Evolutionary conservation across 2,329 filamentous ascomycete species (phyloP).

Genomic region (Botrytis fabae): DNA sequence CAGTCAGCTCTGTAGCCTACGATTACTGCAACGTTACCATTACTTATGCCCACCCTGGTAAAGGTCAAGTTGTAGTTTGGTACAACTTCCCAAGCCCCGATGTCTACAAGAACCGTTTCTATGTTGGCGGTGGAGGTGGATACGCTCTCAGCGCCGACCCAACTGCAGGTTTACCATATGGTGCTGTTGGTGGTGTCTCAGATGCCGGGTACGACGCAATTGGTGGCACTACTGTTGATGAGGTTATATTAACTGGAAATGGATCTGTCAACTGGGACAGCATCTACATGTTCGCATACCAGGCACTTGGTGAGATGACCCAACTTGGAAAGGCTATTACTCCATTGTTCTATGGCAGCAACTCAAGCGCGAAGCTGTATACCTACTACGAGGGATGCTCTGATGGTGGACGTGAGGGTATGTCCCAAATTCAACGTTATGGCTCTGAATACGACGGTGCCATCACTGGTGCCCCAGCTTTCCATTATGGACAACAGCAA

Average conservation of each 20-base stretch:
- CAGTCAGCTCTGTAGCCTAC: constrained; percentile 38
- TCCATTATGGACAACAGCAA: constrained; percentile 49
- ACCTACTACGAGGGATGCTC: constrained; percentile 46
- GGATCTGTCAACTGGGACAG: constrained; percentile 40
- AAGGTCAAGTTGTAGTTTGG: constrained; percentile 42
- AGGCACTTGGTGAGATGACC: constrained; percentile 43
- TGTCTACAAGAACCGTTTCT: constrained; percentile 48
- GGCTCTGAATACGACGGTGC: constrained; percentile 48
- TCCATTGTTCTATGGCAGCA: constrained; percentile 44
- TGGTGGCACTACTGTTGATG: constrained; percentile 42
- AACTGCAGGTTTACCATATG: constrained; percentile 47
- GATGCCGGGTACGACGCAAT: constrained; percentile 53
- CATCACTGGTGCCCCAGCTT: constrained; percentile 49
- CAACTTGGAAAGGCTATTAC: constrained; percentile 48
- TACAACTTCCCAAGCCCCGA: constrained; percentile 48
- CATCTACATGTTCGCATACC: constrained; percentile 45
- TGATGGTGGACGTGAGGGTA: constrained; percentile 52
- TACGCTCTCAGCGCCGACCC: constrained; percentile 44
- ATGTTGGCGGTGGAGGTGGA: constrained; percentile 50
- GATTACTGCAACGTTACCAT: constrained; percentile 51
- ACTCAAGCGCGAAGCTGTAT: constrained; percentile 25
- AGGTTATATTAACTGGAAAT: constrained; percentile 40
- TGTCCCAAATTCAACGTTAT: constrained; percentile 47
- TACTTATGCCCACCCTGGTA: constrained; percentile 48
- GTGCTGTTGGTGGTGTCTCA: constrained; percentile 50